Evolutionary conservation across 768 basidiomycete species (phyloP), one percentile per base, ranked within the genome.

Genomic region (Amylocystis lapponica): DNA sequence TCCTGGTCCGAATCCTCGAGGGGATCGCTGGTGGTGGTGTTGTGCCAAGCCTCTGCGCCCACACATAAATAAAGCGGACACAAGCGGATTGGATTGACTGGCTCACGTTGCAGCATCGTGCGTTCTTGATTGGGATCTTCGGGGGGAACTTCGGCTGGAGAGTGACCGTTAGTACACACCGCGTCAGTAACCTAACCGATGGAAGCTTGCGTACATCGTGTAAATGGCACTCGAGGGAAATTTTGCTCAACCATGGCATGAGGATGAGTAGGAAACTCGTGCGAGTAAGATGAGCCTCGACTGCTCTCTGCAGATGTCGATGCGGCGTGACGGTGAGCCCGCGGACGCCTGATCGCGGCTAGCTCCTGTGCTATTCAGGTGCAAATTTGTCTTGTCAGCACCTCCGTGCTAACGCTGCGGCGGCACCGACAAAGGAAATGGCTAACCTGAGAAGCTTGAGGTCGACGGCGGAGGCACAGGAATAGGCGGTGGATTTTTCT

Each of bases 1-100:
- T 89, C 86, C 29, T 83, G 82, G 51, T 88, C 86, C 11, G 86
- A 86, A 63, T 86, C 83, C 11, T 64, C 66, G 13, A 87, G 65
- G 13, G 85, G 81, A 55, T 88, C 84, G 27, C 71, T 70, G 21
- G 72, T 75, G 29, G 70, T 71, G 22, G 79, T 71, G 25, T 76
- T 64, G 53, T 82, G 78, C 84, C 83, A 88, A 6, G 86, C 84
- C 45, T 88, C 86, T 89, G 64, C 17, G n/a, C 14, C 14, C 14
- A 5, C n/a, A 33, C 5, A 33, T 13, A 33, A 13, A n/a, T 33
- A 7, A 19, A 33, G 32, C 32, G 5, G 19, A 5, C 14, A n/a
- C 14, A 6, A 25, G 21, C 3, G 21, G n/a, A n/a, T n/a, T n/a
- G n/a, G n/a, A n/a, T n/a, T n/a, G 21, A 12, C n/a, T 40, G 29